Evolutionary conservation across 1,284 basidiomycete genomes (phyloP).

Genomic region (Rhodotorula sp.): DNA sequence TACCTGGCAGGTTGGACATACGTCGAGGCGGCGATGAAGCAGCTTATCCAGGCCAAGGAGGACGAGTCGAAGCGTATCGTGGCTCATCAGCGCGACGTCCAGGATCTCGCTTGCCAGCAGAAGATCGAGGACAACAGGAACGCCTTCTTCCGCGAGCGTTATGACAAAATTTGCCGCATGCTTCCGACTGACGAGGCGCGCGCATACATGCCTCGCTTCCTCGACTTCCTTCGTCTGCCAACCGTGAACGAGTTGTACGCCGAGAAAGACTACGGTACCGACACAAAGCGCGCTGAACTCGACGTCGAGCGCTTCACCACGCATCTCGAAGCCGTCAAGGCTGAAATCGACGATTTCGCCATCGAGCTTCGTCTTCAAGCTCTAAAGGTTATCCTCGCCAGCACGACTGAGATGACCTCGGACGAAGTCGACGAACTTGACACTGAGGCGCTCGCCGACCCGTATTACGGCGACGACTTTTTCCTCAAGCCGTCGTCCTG

Average conservation of each 20-base stretch:
- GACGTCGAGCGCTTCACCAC: neutral
- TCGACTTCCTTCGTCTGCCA: conserved; percentile 4
- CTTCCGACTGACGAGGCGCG: neutral
- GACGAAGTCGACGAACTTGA: conserved; percentile 4
- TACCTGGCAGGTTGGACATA: neutral
- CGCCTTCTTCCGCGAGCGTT: neutral
- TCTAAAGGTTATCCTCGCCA: conserved; percentile 14
- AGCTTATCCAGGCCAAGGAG: neutral
- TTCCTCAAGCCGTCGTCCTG: conserved; percentile 8
- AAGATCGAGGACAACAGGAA: neutral
- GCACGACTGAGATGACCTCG: neutral
- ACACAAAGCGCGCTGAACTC: neutral
- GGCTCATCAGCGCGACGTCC: neutral
- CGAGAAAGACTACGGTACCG: neutral
- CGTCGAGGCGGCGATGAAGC: neutral
- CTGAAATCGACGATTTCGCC: neutral
- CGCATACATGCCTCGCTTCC: neutral
- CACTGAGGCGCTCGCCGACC: neutral
- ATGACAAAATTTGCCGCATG: neutral
- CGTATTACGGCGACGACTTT: neutral
- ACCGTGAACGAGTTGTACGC: conserved; percentile 10
- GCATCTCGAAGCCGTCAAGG: neutral
- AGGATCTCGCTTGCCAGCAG: neutral
- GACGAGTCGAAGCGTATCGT: neutral
- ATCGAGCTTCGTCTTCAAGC: neutral